Percentiles rank a stretch among this genome's conserved stretches.
phyloP scores from a whole-genome alignment of 371 early-diverging fungal species.

The Syncephalastrum contaminatum region DNA sequence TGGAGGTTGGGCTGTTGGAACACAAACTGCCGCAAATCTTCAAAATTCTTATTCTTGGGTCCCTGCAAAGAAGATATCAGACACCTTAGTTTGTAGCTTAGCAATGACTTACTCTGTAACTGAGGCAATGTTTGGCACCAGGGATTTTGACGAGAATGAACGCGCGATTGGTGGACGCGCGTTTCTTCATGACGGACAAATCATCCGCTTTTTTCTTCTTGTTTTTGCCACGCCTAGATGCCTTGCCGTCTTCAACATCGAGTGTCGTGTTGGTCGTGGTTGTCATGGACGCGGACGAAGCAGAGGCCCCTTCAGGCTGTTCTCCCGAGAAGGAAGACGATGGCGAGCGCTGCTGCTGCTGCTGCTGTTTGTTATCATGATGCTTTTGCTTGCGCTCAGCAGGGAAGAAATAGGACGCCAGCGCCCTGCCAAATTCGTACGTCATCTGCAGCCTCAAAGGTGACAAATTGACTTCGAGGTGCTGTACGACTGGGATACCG shows the following conservation, averaged over 20 bases:
- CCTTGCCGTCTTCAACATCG: slow-evolving; percentile 2
- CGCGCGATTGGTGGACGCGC: slow-evolving; percentile 67
- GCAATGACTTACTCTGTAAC: slow-evolving; percentile 53
- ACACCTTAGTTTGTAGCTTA: not conserved
- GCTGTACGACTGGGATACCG: slow-evolving; percentile 85
- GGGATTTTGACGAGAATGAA: slow-evolving; percentile 80
- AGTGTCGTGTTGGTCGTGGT: slow-evolving; percentile 1
- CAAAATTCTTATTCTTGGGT: slow-evolving; percentile 67
- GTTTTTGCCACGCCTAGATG: slow-evolving; percentile 3
- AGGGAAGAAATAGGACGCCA: slow-evolving; percentile 81
- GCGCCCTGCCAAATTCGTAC: slow-evolving; percentile 71
- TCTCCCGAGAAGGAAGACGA: slow-evolving; percentile 3
- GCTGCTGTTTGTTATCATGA: slow-evolving; percentile 1
- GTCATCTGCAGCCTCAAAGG: slow-evolving; percentile 82
- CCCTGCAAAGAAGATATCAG: slow-evolving; percentile 37
- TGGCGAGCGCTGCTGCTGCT: slow-evolving; percentile 1
- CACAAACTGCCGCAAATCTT: slow-evolving; percentile 68
- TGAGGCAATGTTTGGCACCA: slow-evolving; percentile 64
- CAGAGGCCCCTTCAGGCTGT: not conserved
- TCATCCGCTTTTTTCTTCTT: slow-evolving; percentile 32
- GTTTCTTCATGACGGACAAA: slow-evolving; percentile 59
- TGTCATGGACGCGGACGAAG: not conserved
- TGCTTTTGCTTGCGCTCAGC: slow-evolving; percentile 25
- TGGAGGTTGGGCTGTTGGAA: slow-evolving; percentile 74
- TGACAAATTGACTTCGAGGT: slow-evolving; percentile 79